Conservation (phyloP, 2,329 filamentous ascomycete genomes). For the Coniella lustricola region DNA sequence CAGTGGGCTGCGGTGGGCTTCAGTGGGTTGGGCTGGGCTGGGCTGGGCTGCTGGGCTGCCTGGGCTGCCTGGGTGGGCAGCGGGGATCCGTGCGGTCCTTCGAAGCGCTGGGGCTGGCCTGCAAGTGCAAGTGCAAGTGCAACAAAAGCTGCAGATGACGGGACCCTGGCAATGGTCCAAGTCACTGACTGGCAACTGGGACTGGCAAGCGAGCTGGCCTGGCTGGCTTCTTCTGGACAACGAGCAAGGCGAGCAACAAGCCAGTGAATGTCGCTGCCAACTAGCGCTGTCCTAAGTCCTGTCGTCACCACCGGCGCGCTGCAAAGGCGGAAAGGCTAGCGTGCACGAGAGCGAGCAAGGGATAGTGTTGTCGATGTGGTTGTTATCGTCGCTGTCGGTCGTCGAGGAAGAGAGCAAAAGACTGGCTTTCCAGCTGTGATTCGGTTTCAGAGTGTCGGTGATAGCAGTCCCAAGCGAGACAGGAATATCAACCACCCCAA, state of each 20-base stretch:
- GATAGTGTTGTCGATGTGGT: conserved; percentile 8
- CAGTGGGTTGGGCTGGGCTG: not conserved
- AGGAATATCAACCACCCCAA: no score
- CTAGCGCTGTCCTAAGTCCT: conserved; percentile 12
- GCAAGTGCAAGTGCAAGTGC: not conserved
- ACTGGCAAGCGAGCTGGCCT: no score
- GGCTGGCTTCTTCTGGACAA: no score
- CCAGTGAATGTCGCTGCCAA: conserved; percentile 15
- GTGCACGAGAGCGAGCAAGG: not conserved
- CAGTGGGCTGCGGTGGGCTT: no score
- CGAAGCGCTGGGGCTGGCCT: not conserved
- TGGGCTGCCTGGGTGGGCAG: no score
- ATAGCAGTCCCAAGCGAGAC: no score
- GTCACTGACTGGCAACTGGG: no score
- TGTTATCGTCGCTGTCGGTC: not conserved
- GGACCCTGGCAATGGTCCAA: no score
- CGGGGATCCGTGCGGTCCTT: no score
- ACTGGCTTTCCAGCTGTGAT: no score
- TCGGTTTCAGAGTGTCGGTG: no score
- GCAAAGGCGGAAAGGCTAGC: not conserved
- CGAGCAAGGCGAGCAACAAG: conserved; percentile 9
- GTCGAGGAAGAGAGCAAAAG: no score
- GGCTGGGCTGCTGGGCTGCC: conserved; percentile 9
- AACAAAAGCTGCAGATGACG: not conserved
- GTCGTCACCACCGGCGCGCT: not conserved